Base-by-base conservation (phyloP, 78 protist genomes). In the Planoprotostelium fungivorum region DNA sequence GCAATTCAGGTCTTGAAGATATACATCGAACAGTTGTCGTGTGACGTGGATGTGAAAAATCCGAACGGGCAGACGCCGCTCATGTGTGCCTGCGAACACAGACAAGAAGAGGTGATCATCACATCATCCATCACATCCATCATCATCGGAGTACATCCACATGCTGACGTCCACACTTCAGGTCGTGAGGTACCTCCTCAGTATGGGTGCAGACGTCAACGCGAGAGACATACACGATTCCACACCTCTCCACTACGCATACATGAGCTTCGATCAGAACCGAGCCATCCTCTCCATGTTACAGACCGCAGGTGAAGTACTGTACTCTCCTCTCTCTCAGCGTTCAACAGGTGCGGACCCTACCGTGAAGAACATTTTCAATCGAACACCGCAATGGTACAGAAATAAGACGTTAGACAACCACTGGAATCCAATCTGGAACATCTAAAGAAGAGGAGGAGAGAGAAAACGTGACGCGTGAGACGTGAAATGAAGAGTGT, bases 221-320 rank as follows among this genome's bases (percentile, higher is more conserved):
- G 73, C 73, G 31, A 51, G 73, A 51, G 73, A 51, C 16, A 51
- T 51, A 25, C 73, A 51, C 16, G 73, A 51, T 16, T 25, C 31
- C 73, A 51, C 73, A 51, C 73, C 73, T 51, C 73, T 51, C 5
- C 73, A 51, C 16, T 51, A 51, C 16, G 73, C 73, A 5, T 51
- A 51, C 73, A 51, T 51, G 73, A 51, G 73, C 73, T 51, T 51
- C 73, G 73, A 51, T 51, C 73, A 51, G 73, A 51, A 51, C 73
- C 73, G 73, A 16, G 73, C 73, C 73, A 51, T 51, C 16, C 73
- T 51, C 31, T 5, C 31, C 73, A 51, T 51, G 73, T 16, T 51
- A 5, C 31, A 51, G 16, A 51, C 5, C 16, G 31, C 5, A 25
- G 73, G 73, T 51, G 16, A 51, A 25, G 5, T 51, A 51, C 16